Conservation (phyloP, 768 basidiomycete species). For the Boletus pseudo-olivaceus region DNA sequence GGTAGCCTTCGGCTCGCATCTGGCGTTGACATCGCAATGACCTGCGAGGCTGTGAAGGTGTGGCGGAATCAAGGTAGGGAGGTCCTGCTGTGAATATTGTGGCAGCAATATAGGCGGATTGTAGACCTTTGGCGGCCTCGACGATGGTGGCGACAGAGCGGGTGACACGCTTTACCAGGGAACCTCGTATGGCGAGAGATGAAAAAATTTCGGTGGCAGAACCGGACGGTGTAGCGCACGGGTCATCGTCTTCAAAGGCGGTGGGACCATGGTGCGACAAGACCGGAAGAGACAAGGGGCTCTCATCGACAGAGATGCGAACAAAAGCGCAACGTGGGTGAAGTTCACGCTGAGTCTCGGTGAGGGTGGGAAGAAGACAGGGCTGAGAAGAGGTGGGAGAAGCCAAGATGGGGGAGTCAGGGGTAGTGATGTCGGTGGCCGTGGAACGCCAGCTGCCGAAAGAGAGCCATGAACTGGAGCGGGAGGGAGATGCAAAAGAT, state of each 20-base stretch:
- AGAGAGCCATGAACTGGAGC: slow-evolving; percentile 41
- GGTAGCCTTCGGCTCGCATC: slow-evolving; percentile 38
- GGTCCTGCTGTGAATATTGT: slow-evolving; percentile 45
- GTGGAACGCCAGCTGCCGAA: slow-evolving; percentile 41
- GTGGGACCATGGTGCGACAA: background rate
- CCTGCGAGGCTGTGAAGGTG: slow-evolving; percentile 16
- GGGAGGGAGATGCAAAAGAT: slow-evolving; percentile 31
- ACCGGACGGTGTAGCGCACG: slow-evolving; percentile 10
- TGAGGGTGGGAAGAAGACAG: slow-evolving; percentile 29
- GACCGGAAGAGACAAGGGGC: slow-evolving; percentile 31
- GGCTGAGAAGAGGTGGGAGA: slow-evolving; percentile 27
- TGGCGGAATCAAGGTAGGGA: slow-evolving; percentile 18
- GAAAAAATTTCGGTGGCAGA: background rate
- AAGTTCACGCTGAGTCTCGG: slow-evolving; percentile 32
- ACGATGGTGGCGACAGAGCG: slow-evolving; percentile 42
- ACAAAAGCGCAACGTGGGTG: slow-evolving; percentile 35
- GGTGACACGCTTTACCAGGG: slow-evolving; percentile 28
- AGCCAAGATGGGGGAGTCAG: slow-evolving; percentile 33
- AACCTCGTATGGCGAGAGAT: slow-evolving; percentile 7
- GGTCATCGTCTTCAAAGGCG: slow-evolving; percentile 15
- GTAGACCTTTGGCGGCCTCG: slow-evolving; percentile 53
- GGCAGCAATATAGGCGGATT: slow-evolving; percentile 54
- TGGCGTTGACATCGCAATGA: slow-evolving; percentile 12
- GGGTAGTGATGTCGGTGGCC: slow-evolving; percentile 33
- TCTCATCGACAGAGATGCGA: slow-evolving; percentile 36